Percentiles rank a stretch among this genome's conserved stretches.
phyloP scores from a whole-genome alignment of 192 early-diverging fungal genomes.

The Physocladia obscura region DNA sequence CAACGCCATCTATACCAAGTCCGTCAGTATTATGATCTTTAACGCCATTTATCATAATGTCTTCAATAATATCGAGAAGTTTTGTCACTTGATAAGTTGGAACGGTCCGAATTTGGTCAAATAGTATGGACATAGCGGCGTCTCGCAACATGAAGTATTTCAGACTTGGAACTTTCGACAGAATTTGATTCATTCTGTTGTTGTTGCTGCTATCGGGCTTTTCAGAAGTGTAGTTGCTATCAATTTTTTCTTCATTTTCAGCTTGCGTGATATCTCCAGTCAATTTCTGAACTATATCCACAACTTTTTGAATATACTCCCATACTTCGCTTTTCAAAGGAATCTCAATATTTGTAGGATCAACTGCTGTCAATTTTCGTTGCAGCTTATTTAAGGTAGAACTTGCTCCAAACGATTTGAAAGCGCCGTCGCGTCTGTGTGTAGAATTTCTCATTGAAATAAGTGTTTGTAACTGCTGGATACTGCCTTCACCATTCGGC shows the following conservation, averaged over 20 bases:
- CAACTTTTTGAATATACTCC: not conserved
- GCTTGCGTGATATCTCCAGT: too few relatives aligned
- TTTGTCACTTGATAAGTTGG: not conserved
- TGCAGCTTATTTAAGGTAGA: too few relatives aligned
- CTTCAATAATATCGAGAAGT: conserved; percentile 21
- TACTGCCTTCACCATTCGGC: too few relatives aligned
- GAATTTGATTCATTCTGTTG: conserved; percentile 14
- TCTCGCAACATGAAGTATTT: conserved; percentile 17
- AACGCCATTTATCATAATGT: conserved; percentile 18
- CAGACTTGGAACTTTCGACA: not conserved
- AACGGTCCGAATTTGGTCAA: conserved; percentile 38
- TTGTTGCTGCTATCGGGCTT: not conserved
- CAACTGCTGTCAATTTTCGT: too few relatives aligned
- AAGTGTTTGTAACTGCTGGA: too few relatives aligned
- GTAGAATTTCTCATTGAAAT: too few relatives aligned
- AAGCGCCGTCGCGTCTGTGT: too few relatives aligned
- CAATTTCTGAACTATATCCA: not conserved
- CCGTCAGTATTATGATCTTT: not conserved
- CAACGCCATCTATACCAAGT: not conserved
- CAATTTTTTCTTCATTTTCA: too few relatives aligned
- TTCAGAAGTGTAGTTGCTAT: not conserved
- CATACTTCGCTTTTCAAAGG: conserved; percentile 8
- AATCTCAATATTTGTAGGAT: too few relatives aligned
- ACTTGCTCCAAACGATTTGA: too few relatives aligned
- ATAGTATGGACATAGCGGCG: conserved; percentile 23